Conservation (phyloP, 2,329 filamentous ascomycete genomes). For the Nemania sp. region DNA sequence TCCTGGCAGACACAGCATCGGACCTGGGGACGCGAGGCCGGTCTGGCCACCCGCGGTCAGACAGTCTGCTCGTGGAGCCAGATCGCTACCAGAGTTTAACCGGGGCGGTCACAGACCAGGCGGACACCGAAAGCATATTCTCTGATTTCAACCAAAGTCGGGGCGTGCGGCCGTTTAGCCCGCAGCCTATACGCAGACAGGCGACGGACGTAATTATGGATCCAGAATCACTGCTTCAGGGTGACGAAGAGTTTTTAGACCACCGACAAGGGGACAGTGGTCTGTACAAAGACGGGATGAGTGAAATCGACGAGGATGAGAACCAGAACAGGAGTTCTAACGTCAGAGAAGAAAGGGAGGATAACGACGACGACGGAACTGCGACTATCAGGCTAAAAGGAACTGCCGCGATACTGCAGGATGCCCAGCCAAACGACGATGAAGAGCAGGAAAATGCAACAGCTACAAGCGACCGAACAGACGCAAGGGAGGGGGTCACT, state of each 20-base stretch:
- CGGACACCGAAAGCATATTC: constrained; percentile 56
- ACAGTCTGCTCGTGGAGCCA: constrained; percentile 57
- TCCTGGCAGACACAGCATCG: constrained; percentile 58
- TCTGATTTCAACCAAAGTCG: constrained; percentile 60
- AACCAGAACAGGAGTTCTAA: background rate
- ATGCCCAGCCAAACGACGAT: constrained; percentile 11
- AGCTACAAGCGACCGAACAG: background rate
- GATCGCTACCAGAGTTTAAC: constrained; percentile 64
- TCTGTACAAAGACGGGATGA: constrained; percentile 20
- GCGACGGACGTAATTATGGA: constrained; percentile 41
- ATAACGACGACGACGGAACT: constrained; percentile 6
- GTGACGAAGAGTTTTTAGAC: constrained; percentile 26
- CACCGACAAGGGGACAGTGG: constrained; percentile 7
- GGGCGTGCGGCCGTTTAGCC: constrained; percentile 63
- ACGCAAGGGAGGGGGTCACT: background rate
- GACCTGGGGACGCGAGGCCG: constrained; percentile 39
- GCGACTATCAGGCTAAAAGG: constrained; percentile 6
- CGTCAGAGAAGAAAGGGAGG: background rate
- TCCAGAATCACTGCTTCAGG: constrained; percentile 38
- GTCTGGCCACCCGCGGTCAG: constrained; percentile 50
- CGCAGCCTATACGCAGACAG: constrained; percentile 51
- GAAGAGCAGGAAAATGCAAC: constrained; percentile 22
- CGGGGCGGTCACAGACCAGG: constrained; percentile 53
- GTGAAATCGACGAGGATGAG: constrained; percentile 9
- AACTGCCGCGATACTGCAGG: constrained; percentile 22